Percentiles rank a stretch among this genome's conserved stretches.
phyloP scores from a whole-genome alignment of 169 alveolate genomes.

The Plasmodium gallinaceum region DNA sequence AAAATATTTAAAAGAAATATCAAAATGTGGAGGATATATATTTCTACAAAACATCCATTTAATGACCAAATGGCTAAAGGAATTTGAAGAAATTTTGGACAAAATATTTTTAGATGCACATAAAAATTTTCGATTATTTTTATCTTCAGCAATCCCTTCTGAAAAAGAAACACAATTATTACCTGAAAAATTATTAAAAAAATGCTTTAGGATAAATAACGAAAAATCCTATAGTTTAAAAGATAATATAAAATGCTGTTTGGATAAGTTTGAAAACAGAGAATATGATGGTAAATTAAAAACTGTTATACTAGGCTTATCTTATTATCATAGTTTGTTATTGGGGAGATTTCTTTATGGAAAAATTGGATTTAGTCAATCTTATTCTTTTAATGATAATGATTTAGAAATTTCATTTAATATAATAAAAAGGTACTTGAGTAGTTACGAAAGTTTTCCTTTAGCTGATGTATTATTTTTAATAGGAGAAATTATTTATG shows the following conservation, averaged over 20 bases:
- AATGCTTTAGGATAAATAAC: slow-evolving; percentile 58
- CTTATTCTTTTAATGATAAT: slow-evolving; percentile 97
- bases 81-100: slow-evolving; percentile 95
- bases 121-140: slow-evolving; percentile 94
- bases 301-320: slow-evolving; percentile 94
- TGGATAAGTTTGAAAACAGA: slow-evolving; percentile 85
- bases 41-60: slow-evolving; percentile 95
- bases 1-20: slow-evolving; percentile 93
- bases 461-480: slow-evolving; percentile 96
- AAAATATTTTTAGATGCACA: slow-evolving; percentile 94
- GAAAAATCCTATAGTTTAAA: slow-evolving; percentile 79
- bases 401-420: slow-evolving; percentile 96
- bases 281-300: slow-evolving; percentile 94
- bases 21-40: slow-evolving; percentile 95
- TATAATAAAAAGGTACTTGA: slow-evolving; percentile 93
- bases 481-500: slow-evolving; percentile 98
- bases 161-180: slow-evolving; percentile 60
- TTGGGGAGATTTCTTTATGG: slow-evolving; percentile 97
- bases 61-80: slow-evolving; percentile 95
- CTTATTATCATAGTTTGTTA: slow-evolving; percentile 96
- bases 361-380: slow-evolving; percentile 96
- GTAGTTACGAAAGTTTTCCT: slow-evolving; percentile 93
- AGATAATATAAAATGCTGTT: slow-evolving; percentile 80
- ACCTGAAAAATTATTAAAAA: slow-evolving; percentile 60
- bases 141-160: slow-evolving; percentile 90